A percentile compares a stretch with the other conserved stretches of the same genome.
phyloP scores from a whole-genome alignment of 129 eudicot species.

The Artemisia annua region DNA sequence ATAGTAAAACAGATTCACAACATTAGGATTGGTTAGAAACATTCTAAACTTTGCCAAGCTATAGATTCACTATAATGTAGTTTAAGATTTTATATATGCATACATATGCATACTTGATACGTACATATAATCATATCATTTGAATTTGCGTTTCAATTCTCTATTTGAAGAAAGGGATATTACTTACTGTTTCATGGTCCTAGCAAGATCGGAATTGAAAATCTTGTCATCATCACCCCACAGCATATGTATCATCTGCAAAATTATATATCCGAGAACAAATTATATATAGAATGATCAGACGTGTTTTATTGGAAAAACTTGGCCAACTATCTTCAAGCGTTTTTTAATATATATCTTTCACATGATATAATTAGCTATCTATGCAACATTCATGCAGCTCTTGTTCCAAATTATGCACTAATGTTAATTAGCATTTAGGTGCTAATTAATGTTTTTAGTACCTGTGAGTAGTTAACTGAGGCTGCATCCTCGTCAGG shows the following conservation, averaged over 20 bases:
- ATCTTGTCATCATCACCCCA: constrained; percentile 61
- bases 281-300: no score
- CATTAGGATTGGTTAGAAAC: background rate
- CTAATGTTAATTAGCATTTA: background rate
- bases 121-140: no score
- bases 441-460: background rate
- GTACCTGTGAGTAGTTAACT: constrained; percentile 39
- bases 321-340: no score
- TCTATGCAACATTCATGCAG: no score
- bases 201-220: constrained; percentile 39
- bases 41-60: background rate
- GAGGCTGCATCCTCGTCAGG: constrained; percentile 39
- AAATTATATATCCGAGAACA: no score
- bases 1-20: constrained; percentile 21
- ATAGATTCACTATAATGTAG: background rate
- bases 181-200: constrained; percentile 44
- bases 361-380: no score
- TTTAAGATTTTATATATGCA: background rate
- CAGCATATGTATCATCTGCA: constrained; percentile 47
- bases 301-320: no score
- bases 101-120: no score
- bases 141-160: no score
- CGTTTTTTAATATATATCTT: no score
- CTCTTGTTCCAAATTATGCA: background rate
- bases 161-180: no score